Evolutionary conservation across 768 basidiomycete genomes (phyloP), one percentile per base, ranked within the genome.

Genomic region (Leucosporidium scottii): DNA sequence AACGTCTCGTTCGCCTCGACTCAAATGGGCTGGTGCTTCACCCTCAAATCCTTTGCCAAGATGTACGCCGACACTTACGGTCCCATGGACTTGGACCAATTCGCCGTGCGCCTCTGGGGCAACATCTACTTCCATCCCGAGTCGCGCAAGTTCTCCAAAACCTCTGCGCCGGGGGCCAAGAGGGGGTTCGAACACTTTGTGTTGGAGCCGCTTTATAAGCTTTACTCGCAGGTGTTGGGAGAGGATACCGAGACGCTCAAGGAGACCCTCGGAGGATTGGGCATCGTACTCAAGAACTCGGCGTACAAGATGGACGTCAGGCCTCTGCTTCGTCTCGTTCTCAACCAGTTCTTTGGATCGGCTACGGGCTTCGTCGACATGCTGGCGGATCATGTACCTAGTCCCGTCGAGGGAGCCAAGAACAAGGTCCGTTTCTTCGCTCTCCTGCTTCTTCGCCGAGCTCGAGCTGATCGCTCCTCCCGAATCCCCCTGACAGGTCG

Each of bases 291-390:
- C 72, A 96, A 93, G 79, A 88, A 93, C 0, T 83, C 92, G 39
- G 88, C 91, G 85, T 99, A 88, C 83, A 98, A 97, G 82, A 97
- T 99, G 91, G 96, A 99, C 76, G 93, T 93, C 8, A 82, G 94
- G 64, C 96, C 96, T 4, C 81, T 99, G 60, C 81, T 99, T 73
- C 96, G 97, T 80, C 91, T 88, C 49, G 87, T 98, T 18, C 80
- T 96, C 68, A 88, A 90, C 75, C 93, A 97, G 77, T 99, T 99
- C 82, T 99, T 99, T 75, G 93, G 96, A 23, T 85, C 86, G 31
- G 82, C 91, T 4, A 87, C 86, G 1, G 96, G 96, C 1, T 81
- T 99, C 71, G 86, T 97, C 34, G 96, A 99, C 77, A 85, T 99
- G 82, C 86, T 98, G 69, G 86, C 86, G 20, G 86, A 92, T 68